Conservation (phyloP, 495 filamentous ascomycete genomes). For the Aspergillus cavernicola region DNA sequence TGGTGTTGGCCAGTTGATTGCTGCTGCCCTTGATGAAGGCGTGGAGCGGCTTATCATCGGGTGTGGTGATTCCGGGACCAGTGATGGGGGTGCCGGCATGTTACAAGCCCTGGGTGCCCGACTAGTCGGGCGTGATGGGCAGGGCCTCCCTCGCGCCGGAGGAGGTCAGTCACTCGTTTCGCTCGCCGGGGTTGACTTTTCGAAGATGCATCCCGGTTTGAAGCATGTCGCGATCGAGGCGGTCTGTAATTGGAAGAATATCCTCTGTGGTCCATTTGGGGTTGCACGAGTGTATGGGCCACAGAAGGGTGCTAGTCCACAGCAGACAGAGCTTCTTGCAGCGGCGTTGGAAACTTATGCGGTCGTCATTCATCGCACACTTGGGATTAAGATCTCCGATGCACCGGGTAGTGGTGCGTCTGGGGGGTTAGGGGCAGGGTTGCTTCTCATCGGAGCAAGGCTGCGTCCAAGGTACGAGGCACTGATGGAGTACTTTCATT, state of each 20-base stretch:
- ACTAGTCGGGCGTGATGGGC: not conserved
- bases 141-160: not conserved
- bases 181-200: not conserved
- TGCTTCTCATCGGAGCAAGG: slow-evolving; percentile 9
- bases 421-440: slow-evolving; percentile 8
- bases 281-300: slow-evolving; percentile 11
- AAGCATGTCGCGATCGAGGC: slow-evolving; percentile 5
- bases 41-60: slow-evolving; percentile 10
- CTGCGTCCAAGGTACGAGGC: slow-evolving; percentile 12
- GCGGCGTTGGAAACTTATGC: slow-evolving; percentile 3
- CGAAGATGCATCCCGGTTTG: slow-evolving; percentile 3
- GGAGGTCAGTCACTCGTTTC: slow-evolving; percentile 6
- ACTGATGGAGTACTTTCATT: slow-evolving; percentile 8
- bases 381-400: slow-evolving; percentile 1
- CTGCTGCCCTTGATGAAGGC: slow-evolving; percentile 8
- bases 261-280: slow-evolving; percentile 9
- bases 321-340: slow-evolving; percentile 3
- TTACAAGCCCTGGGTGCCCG: slow-evolving; percentile 9
- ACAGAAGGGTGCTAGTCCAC: slow-evolving; percentile 5
- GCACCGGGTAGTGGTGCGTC: slow-evolving; percentile 13
- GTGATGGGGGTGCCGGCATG: slow-evolving; percentile 12
- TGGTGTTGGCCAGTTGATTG: slow-evolving; percentile 9
- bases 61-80: slow-evolving; percentile 12
- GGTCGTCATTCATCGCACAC: not conserved
- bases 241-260: slow-evolving; percentile 13